These are phyloP conservation scores for Pleurotus platypus DNA, from an alignment of 768 basidiomycete species.

Conservation along the genomic window DNA sequence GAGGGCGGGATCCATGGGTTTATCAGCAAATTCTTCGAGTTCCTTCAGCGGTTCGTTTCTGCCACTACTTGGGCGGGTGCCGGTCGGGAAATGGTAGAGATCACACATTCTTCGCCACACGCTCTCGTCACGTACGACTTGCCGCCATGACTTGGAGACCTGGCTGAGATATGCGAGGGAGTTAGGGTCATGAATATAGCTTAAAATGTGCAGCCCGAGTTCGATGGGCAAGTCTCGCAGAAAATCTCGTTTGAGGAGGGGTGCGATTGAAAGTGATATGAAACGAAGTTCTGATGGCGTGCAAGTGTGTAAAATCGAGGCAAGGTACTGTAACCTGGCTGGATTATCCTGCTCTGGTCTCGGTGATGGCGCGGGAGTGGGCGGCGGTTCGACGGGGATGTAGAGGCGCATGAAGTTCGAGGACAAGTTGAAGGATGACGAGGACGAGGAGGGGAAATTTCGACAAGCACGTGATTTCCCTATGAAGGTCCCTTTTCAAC, in stretches of 20 bases:
- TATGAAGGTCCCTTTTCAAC: too few species aligned
- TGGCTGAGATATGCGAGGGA: constrained; percentile 66
- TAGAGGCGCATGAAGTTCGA: constrained; percentile 23
- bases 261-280: constrained; percentile 60
- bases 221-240: constrained; percentile 61
- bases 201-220: constrained; percentile 69
- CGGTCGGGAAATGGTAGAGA: constrained; percentile 25
- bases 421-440: too few species aligned
- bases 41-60: constrained; percentile 32
- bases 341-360: constrained; percentile 35
- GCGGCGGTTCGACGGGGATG: constrained; percentile 54
- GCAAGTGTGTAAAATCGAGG: constrained; percentile 48
- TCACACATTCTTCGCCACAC: constrained; percentile 80
- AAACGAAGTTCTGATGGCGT: constrained; percentile 61
- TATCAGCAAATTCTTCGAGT: constrained; percentile 26
- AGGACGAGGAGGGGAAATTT: too few species aligned
- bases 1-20: constrained; percentile 37
- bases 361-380: constrained; percentile 63
- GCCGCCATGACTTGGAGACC: constrained; percentile 72
- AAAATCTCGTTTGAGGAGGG: constrained; percentile 63
- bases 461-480: too few species aligned
- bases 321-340: constrained; percentile 47
- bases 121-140: constrained; percentile 67
- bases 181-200: constrained; percentile 71
- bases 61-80: neutral